Percentiles rank a stretch among this genome's conserved stretches.
Evolutionary conservation across 495 filamentous ascomycete genomes (phyloP).

Genomic region (Durotheca rogersii): DNA sequence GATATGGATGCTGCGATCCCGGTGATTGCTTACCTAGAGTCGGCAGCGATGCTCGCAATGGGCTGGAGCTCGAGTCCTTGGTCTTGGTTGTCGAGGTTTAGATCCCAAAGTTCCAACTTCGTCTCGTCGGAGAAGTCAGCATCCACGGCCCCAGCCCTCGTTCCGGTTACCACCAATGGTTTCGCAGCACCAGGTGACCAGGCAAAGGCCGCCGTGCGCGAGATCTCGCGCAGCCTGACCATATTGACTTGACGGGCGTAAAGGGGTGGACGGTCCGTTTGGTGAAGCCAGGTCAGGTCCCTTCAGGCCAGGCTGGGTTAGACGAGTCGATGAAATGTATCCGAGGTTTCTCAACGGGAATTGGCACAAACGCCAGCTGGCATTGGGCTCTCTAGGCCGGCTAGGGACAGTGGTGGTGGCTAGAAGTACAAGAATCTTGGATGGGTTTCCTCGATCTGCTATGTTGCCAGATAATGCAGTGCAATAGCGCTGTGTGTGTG

Average conservation of each 20-base stretch:
- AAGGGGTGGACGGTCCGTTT: conserved; percentile 12
- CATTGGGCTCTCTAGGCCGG: conserved; percentile 40
- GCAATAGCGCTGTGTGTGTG: conserved; percentile 5
- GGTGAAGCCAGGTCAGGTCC: conserved; percentile 4
- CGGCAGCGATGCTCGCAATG: conserved; percentile 76
- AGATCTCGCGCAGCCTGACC: conserved; percentile 93
- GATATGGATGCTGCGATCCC: neutral
- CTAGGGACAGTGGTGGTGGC: conserved; percentile 27
- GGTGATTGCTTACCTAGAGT: conserved; percentile 70
- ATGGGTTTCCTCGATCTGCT: conserved; percentile 17
- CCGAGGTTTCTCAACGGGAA: conserved; percentile 10
- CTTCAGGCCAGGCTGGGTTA: conserved; percentile 7
- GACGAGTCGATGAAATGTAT: too few relatives aligned
- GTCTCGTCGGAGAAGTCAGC: conserved; percentile 98
- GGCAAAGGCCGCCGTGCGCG: conserved; percentile 92
- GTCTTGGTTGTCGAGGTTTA: conserved; percentile 71
- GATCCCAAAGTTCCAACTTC: conserved; percentile 94
- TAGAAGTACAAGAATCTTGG: conserved; percentile 7
- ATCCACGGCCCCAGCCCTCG: conserved; percentile 89
- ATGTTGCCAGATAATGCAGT: conserved; percentile 40
- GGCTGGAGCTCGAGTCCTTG: conserved; percentile 82
- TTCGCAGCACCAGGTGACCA: conserved; percentile 80
- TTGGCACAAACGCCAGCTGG: conserved; percentile 34
- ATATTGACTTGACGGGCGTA: conserved; percentile 56
- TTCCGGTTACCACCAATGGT: conserved; percentile 91